A percentile compares a stretch with the other conserved stretches of the same genome.
phyloP scores from a whole-genome alignment of 805 yeast species.

The Kodamaea jinghongensis region DNA sequence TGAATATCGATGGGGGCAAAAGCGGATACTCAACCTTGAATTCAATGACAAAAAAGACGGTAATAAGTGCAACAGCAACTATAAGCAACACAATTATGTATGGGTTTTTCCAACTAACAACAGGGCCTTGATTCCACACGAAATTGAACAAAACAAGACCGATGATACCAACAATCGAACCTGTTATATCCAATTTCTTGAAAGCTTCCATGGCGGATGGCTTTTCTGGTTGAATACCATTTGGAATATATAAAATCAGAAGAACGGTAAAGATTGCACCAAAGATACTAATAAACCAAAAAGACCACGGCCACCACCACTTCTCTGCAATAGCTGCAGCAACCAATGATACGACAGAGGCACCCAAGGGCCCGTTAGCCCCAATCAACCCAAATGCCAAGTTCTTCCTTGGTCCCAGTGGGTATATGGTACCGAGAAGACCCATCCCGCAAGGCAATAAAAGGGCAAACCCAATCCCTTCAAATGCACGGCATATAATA shows the following conservation, averaged over 20 bases:
- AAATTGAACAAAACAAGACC: constrained; percentile 66
- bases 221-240: constrained; percentile 3
- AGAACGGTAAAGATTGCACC: constrained; percentile 28
- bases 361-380: constrained; percentile 63
- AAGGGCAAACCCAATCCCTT: constrained; percentile 64
- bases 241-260: constrained; percentile 32
- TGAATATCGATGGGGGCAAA: constrained; percentile 50
- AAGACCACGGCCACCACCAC: constrained; percentile 63
- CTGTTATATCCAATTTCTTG: constrained; percentile 27
- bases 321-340: constrained; percentile 46
- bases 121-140: constrained; percentile 74
- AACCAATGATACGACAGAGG: constrained; percentile 52
- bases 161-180: constrained; percentile 54
- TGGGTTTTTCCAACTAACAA: constrained; percentile 61
- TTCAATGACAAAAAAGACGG: constrained; percentile 50
- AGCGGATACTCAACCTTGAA: constrained; percentile 47
- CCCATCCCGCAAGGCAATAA: constrained; percentile 62
- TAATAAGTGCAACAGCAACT: constrained; percentile 43
- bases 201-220: constrained; percentile 12
- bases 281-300: constrained; percentile 46
- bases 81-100: constrained; percentile 58
- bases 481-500: constrained; percentile 47
- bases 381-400: constrained; percentile 56
- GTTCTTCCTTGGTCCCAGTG: constrained; percentile 47
- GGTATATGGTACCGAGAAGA: constrained; percentile 44